Evolutionary conservation across 129 eudicot species (phyloP).

Genomic region (Flaveria ramosissima): DNA sequence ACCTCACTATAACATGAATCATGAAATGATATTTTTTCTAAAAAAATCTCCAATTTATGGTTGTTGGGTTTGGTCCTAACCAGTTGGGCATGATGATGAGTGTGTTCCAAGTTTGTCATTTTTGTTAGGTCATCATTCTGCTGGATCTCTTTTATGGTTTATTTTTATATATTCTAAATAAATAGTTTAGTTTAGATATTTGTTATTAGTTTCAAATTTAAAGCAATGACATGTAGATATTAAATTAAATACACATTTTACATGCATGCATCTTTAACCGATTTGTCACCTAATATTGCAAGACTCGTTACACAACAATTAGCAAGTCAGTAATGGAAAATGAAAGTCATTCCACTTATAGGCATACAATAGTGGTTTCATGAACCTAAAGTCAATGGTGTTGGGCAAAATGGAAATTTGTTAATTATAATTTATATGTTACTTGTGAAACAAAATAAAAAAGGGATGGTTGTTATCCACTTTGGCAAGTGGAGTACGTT

Average conservation of each 20-base stretch:
- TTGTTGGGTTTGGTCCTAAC: conserved; percentile 33
- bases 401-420: conserved; percentile 11
- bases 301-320: background rate
- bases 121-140: conserved; percentile 26
- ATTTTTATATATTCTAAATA: conserved; percentile 10
- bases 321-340: background rate
- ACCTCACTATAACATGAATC: no score
- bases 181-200: background rate
- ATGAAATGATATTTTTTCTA: background rate
- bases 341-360: background rate
- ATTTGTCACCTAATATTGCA: conserved; percentile 4
- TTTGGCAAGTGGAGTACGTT: conserved; percentile 31
- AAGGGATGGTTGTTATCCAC: conserved; percentile 10
- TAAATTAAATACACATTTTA: background rate
- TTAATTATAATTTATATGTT: conserved; percentile 4
- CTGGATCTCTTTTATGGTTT: conserved; percentile 16
- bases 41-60: background rate
- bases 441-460: conserved; percentile 11
- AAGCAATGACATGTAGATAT: conserved; percentile 1
- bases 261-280: background rate
- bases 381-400: conserved; percentile 19
- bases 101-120: conserved; percentile 26
- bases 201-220: background rate
- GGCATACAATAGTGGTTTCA: background rate
- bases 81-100: conserved; percentile 31